Conservation (phyloP, 208 protist species). For the Angomonas deanei region DNA sequence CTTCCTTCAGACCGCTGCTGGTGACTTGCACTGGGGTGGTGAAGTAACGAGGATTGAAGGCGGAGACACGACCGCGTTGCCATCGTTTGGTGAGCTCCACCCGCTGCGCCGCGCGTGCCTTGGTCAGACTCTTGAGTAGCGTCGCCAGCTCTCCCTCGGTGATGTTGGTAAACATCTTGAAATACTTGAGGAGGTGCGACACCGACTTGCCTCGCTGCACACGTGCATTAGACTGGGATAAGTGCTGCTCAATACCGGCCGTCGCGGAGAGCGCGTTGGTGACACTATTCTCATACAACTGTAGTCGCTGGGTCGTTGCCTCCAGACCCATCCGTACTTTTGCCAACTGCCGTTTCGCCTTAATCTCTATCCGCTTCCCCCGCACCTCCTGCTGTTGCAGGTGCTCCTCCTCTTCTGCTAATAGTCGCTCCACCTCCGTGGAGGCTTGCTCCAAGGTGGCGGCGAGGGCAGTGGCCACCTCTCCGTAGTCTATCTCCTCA, state of each 20-base stretch:
- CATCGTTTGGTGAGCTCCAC: constrained; percentile 52
- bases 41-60: constrained; percentile 61
- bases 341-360: constrained; percentile 64
- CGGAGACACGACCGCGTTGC: constrained; percentile 43
- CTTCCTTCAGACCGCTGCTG: background rate
- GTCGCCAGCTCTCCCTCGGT: constrained; percentile 28
- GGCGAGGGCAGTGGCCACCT: constrained; percentile 35
- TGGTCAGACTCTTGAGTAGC: constrained; percentile 54
- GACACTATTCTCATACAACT: constrained; percentile 76
- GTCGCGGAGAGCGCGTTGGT: constrained; percentile 76
- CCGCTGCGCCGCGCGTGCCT: constrained; percentile 50
- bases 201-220: constrained; percentile 70
- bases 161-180: constrained; percentile 62
- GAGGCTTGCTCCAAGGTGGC: constrained; percentile 40
- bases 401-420: constrained; percentile 34
- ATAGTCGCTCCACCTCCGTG: constrained; percentile 42
- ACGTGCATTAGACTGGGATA: constrained; percentile 74
- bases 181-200: constrained; percentile 67
- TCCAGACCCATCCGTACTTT: constrained; percentile 77
- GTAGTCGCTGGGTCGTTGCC: constrained; percentile 57
- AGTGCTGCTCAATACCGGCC: constrained; percentile 84
- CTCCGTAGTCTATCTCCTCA: constrained; percentile 18
- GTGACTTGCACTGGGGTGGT: constrained; percentile 16
- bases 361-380: constrained; percentile 64
- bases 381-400: constrained; percentile 53